Base-by-base conservation (phyloP, 2,329 filamentous ascomycete genomes). In the Fusarium kyushuense region DNA sequence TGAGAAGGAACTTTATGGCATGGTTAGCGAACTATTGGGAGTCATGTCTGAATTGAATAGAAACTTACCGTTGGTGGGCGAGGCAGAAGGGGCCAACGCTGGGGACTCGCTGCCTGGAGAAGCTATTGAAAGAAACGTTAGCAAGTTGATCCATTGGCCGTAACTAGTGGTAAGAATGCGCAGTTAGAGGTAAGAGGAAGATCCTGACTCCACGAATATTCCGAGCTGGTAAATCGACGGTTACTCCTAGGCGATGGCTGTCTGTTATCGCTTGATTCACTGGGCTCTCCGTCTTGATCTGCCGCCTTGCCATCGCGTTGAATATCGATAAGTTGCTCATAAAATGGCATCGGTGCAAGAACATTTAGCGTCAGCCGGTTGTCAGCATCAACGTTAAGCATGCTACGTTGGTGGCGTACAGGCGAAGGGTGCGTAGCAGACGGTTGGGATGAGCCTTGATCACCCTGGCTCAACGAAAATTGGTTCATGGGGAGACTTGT, bases 301-400 rank as follows among this genome's bases (percentile, higher is more conserved):
- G 53, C 53, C 30, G 54, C 43, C 45, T 52, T 17, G 32, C 63
- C 61, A 66, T 78, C 73, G 60, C 4, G 42, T 27, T 48, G 46
- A 14, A 42, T 46, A 25, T 71, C 72, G 63, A 78, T 67, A 59
- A 81, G 82, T 45, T 86, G 79, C 74, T 85, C 84, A 25, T 83
- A 81, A 69, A 82, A 84, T 13, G 79, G 79, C 65, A 85, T 78
- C 33, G 81, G 80, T 52, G 79, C 79, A 65, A 80, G 75, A 6
- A 81, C 78, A 10, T 76, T 79, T 25, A 86, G 77, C 59, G 69
- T 83, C 14, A 84, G 84, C 3, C 82, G 80, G 29, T 81, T 79
- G 43, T 85, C 40, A 6, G 9, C 17, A 25, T 66, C 84, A 19
- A 87, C 77, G 45, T 85, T 82, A 21, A 87, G 78, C 85, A 88